phyloP scores from a whole-genome alignment of 768 basidiomycete species.

The Hygrophorus russula region DNA sequence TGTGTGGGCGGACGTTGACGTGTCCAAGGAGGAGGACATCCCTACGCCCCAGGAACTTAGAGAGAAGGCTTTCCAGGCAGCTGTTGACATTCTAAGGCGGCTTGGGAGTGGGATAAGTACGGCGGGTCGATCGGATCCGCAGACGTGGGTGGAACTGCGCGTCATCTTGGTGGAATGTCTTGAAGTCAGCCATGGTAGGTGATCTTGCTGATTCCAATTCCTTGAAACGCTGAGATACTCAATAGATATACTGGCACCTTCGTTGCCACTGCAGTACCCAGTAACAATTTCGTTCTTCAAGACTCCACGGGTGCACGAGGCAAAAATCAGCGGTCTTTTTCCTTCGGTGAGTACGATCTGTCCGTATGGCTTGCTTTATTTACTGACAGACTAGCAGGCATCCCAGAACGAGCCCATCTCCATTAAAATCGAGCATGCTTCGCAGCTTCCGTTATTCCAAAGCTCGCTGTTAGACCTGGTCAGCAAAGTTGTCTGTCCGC shows the following conservation, averaged over 20 bases:
- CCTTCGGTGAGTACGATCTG: slow-evolving; percentile 18
- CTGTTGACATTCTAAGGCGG: slow-evolving; percentile 33
- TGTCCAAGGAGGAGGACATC: slow-evolving; percentile 24
- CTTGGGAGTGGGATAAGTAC: slow-evolving; percentile 28
- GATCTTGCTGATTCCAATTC: slow-evolving; percentile 3
- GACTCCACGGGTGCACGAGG: slow-evolving; percentile 22
- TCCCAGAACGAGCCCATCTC: slow-evolving; percentile 21
- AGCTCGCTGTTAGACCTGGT: slow-evolving; percentile 34
- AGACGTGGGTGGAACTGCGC: slow-evolving; percentile 32
- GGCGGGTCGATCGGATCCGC: slow-evolving; percentile 17
- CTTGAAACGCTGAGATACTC: not conserved
- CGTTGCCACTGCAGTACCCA: slow-evolving; percentile 24
- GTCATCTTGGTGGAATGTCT: slow-evolving; percentile 29
- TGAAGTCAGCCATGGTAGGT: slow-evolving; percentile 29
- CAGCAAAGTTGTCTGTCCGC: slow-evolving; percentile 27
- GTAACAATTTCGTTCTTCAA: slow-evolving; percentile 29
- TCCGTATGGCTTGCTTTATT: slow-evolving; percentile 5
- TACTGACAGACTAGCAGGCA: slow-evolving; percentile 16
- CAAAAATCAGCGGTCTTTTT: slow-evolving; percentile 19
- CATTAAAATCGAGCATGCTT: slow-evolving; percentile 24
- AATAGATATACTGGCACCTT: slow-evolving; percentile 23
- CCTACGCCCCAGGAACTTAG: slow-evolving; percentile 39
- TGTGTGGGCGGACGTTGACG: slow-evolving; percentile 42
- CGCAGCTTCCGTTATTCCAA: slow-evolving; percentile 36
- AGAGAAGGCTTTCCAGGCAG: slow-evolving; percentile 30